phyloP scores from a whole-genome alignment of 78 protist genomes.

The Speleostelium caveatum region DNA sequence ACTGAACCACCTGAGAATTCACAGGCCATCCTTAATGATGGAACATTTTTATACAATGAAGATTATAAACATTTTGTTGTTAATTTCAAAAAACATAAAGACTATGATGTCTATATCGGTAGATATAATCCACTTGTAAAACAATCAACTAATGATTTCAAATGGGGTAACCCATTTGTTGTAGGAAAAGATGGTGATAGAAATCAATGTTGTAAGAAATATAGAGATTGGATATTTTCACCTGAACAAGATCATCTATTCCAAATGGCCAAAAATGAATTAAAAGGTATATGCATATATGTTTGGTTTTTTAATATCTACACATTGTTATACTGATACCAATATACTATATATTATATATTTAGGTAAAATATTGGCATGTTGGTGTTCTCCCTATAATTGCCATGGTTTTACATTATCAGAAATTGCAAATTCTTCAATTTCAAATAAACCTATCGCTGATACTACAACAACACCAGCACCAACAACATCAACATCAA shows the following conservation, averaged over 20 bases:
- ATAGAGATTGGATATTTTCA: conserved; percentile 74
- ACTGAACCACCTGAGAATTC: conserved; percentile 8
- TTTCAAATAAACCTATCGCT: conserved; percentile 32
- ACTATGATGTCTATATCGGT: conserved; percentile 53
- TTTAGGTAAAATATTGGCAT: conserved; percentile 65
- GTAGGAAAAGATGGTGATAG: conserved; percentile 68
- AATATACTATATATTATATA: too few relatives aligned
- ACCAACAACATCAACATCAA: too few relatives aligned
- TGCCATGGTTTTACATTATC: conserved; percentile 37
- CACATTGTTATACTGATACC: too few relatives aligned
- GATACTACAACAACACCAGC: too few relatives aligned
- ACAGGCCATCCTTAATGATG: conserved; percentile 15
- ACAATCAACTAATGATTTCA: background rate
- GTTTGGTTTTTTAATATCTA: too few relatives aligned
- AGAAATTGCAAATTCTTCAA: conserved; percentile 64
- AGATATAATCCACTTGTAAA: conserved; percentile 35
- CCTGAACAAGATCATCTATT: conserved; percentile 47
- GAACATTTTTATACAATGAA: conserved; percentile 43
- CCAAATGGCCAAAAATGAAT: conserved; percentile 29
- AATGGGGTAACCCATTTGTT: conserved; percentile 62
- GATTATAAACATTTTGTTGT: conserved; percentile 56
- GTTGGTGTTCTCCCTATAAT: conserved; percentile 71
- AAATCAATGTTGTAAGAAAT: conserved; percentile 15
- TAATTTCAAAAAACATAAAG: conserved; percentile 8
- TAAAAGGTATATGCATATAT: too few relatives aligned